These are phyloP conservation scores for Botryotinia convoluta DNA, from an alignment of 2,329 filamentous ascomycete species.

Conservation along the genomic window DNA sequence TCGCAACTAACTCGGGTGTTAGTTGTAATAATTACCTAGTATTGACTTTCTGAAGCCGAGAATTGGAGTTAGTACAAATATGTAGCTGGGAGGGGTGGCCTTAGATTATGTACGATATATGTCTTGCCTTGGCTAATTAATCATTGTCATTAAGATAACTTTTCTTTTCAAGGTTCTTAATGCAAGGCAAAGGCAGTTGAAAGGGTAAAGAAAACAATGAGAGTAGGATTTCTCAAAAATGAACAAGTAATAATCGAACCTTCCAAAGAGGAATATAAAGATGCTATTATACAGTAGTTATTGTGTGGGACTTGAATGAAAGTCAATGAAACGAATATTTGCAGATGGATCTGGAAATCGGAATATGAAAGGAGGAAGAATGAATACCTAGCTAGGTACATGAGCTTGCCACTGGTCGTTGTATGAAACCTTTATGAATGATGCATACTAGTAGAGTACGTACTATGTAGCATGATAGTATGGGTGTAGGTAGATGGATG, in stretches of 20 bases:
- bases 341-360: not conserved
- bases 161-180: not conserved
- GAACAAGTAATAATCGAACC: not conserved
- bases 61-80: not conserved
- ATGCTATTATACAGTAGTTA: not conserved
- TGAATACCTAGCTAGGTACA: not conserved
- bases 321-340: too few species aligned
- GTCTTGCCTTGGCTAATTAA: not conserved
- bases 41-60: not conserved
- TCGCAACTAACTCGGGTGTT: constrained; percentile 8
- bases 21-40: not conserved
- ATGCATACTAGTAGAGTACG: not conserved
- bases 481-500: not conserved
- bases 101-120: not conserved
- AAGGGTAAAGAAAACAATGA: not conserved
- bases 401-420: not conserved
- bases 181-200: not conserved
- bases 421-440: not conserved
- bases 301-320: not conserved
- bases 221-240: not conserved
- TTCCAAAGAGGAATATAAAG: not conserved
- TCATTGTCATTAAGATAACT: not conserved
- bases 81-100: not conserved
- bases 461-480: not conserved
- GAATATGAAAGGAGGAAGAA: not conserved